Evolutionary conservation across 2,329 filamentous ascomycete genomes (phyloP).

Genomic region (Penicillium sp.): DNA sequence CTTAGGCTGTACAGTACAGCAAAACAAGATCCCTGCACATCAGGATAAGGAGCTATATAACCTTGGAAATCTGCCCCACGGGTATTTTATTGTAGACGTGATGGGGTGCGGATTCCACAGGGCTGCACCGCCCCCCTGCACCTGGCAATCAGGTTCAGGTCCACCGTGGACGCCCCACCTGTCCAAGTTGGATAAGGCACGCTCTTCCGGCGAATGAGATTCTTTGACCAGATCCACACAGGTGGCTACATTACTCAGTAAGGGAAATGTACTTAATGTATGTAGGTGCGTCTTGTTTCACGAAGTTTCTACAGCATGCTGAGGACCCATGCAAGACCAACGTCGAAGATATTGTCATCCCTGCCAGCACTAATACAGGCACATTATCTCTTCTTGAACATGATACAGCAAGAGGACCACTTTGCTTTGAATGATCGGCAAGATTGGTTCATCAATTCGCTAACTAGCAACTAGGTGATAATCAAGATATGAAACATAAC

Average conservation of each 20-base stretch:
- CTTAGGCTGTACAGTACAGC: no score
- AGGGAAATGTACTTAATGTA: no score
- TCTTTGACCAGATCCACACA: neutral
- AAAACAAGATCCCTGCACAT: neutral
- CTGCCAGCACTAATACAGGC: no score
- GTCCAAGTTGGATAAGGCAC: neutral
- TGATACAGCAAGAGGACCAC: neutral
- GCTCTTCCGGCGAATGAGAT: neutral
- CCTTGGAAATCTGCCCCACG: neutral
- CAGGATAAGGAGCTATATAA: neutral
- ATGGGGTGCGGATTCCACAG: neutral
- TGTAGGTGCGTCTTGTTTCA: neutral
- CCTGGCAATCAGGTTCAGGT: neutral
- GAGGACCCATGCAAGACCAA: neutral
- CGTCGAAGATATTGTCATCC: no score
- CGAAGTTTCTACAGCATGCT: neutral
- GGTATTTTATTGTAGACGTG: neutral
- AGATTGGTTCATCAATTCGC: neutral
- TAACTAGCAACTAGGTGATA: neutral
- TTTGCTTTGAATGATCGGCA: neutral
- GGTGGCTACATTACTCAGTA: no score
- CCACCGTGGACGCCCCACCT: neutral
- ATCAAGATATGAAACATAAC: neutral
- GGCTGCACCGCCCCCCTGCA: neutral
- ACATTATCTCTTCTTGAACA: neutral